Base-by-base conservation (phyloP, 1,284 basidiomycete species). In the Rhizopogon hawkerae region DNA sequence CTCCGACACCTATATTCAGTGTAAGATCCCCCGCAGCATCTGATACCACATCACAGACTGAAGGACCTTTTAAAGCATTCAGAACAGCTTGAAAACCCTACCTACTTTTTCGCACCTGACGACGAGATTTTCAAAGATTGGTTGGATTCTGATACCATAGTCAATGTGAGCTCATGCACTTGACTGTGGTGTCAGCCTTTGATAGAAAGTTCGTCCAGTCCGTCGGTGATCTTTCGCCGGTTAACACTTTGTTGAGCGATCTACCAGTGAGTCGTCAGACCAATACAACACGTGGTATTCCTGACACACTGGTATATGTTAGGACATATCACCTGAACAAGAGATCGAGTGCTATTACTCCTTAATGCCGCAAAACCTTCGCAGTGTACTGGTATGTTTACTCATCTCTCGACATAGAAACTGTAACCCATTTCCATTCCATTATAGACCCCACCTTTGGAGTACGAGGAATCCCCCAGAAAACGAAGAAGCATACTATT, bases 401-500 rank as follows among this genome's bases (percentile, higher is more conserved):
- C 16, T 37, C 49, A n/a, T 35, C 38, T 11, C n/a, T 1, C 46
- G 11, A 43, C 16, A 21, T 9, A 31, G 7, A 43, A 31, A 16
- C 41, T 16, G 13, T 21, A 33, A n/a, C 29, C n/a, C 46, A 49
- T n/a, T 3, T 2, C 33, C 49, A 21, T 29, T 24, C 34, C 7
- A 14, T 21, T 33, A 33, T 51, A 67, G 65, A 55, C 45, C 0
- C 62, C 65, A 2, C 63, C 65, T 1, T 35, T 41, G 2, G 41
- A 49, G 34, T 23, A 35, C 31, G 38, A 45, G 9, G 55, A 59
- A n/a, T 35, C 51, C 0, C 46, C 50, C 18, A 10, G 9, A 38
- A 61, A 55, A 35, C 60, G 58, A 2, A 62, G 54, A 46, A 67
- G 64, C 51, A 57, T 66, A 46, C 58, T 65, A 21, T 60, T 63